These are phyloP conservation scores for Cardamine resedifolia DNA, from an alignment of 345 rosid species.

Conservation along the genomic window DNA sequence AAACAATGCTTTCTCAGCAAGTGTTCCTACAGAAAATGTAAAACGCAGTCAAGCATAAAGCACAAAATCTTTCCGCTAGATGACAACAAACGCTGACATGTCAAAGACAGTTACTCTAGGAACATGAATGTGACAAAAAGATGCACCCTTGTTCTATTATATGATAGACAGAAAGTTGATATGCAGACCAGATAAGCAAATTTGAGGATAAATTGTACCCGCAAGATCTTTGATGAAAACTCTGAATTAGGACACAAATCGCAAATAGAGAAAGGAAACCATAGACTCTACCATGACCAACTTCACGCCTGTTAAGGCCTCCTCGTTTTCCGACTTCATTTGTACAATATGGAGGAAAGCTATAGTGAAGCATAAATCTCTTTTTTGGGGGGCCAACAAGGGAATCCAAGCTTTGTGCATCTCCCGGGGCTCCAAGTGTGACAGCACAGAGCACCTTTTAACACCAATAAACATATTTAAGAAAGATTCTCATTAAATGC, in stretches of 20 bases:
- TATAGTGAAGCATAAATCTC: conserved; percentile 98
- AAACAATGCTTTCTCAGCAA: conserved; percentile 94
- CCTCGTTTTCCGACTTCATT: conserved; percentile 90
- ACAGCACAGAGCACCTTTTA: conserved; percentile 88
- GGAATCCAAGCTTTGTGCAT: conserved; percentile 85
- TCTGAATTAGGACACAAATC: background rate
- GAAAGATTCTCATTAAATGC: conserved; percentile 9
- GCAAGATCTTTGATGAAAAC: background rate
- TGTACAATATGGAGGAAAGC: conserved; percentile 92
- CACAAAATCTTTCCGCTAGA: background rate
- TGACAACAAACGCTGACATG: background rate
- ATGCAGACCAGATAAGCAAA: background rate
- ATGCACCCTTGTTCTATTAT: background rate
- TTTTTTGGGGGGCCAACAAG: conserved; percentile 87
- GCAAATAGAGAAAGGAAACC: background rate
- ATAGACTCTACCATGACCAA: conserved; percentile 78
- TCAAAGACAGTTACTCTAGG: background rate
- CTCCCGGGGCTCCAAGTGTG: conserved; percentile 91
- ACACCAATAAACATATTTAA: conserved; percentile 17
- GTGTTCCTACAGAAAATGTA: conserved; percentile 59
- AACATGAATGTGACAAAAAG: background rate
- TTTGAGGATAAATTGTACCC: background rate
- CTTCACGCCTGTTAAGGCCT: conserved; percentile 98
- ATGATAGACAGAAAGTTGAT: conserved; percentile 4
- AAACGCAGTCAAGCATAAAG: background rate